phyloP scores from a whole-genome alignment of 116 monocot species.

The Phalaenopsis hybrid region DNA sequence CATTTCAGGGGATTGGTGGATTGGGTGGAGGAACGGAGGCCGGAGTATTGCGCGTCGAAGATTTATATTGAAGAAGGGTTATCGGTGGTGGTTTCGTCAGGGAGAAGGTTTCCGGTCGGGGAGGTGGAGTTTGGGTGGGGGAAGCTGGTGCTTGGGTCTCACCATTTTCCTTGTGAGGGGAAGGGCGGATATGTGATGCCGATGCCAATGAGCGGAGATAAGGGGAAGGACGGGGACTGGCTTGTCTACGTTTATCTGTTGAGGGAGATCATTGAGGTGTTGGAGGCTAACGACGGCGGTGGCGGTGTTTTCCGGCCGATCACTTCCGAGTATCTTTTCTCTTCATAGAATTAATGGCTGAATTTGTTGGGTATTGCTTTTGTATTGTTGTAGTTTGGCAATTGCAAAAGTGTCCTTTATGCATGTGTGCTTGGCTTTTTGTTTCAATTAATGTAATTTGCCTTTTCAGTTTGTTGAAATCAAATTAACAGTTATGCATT shows the following conservation, averaged over 20 bases:
- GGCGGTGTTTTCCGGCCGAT: slow-evolving; percentile 17
- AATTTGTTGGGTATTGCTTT: too few relatives aligned
- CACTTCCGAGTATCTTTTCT: slow-evolving; percentile 16
- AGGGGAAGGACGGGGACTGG: slow-evolving; percentile 34
- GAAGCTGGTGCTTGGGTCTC: slow-evolving; percentile 28
- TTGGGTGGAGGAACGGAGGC: slow-evolving; percentile 43
- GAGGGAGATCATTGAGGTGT: slow-evolving; percentile 10
- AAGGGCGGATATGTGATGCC: slow-evolving; percentile 51
- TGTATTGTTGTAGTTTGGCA: too few relatives aligned
- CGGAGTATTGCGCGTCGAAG: slow-evolving; percentile 16
- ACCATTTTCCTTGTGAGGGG: slow-evolving; percentile 44
- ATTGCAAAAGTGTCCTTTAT: too few relatives aligned
- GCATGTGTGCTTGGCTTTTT: too few relatives aligned
- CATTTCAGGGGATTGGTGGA: slow-evolving; percentile 38
- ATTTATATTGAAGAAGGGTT: slow-evolving; percentile 27
- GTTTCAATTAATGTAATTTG: too few relatives aligned
- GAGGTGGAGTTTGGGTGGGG: slow-evolving; percentile 45
- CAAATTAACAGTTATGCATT: background rate
- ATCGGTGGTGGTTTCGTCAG: slow-evolving; percentile 42
- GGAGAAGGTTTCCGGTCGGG: slow-evolving; percentile 31
- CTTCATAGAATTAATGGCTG: too few relatives aligned
- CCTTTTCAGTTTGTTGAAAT: too few relatives aligned
- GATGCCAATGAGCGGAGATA: slow-evolving; percentile 26
- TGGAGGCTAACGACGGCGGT: slow-evolving; percentile 17
- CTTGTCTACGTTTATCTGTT: slow-evolving; percentile 28